A percentile compares a stretch with the other conserved stretches of the same genome.
These are phyloP conservation scores for Raffaelea arxii DNA, from an alignment of 2,329 filamentous ascomycete species.

Conservation along the genomic window DNA sequence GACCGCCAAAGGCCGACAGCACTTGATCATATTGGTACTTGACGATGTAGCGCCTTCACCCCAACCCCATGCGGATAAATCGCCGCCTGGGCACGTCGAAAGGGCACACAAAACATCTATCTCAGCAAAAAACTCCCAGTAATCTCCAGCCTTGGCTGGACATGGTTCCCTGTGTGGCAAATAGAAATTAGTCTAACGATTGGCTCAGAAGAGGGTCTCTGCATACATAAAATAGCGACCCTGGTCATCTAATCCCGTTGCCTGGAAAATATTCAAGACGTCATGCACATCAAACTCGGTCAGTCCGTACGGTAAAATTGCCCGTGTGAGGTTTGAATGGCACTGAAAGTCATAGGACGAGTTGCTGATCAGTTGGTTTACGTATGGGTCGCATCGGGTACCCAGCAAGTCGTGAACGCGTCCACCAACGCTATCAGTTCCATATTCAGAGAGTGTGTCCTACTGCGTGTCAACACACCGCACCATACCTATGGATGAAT, in stretches of 20 bases:
- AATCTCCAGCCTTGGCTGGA: slow-evolving; percentile 44
- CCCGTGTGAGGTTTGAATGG: slow-evolving; percentile 70
- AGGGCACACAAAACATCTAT: slow-evolving; percentile 53
- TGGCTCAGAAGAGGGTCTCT: neutral
- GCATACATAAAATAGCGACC: slow-evolving; percentile 67
- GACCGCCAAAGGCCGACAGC: slow-evolving; percentile 64
- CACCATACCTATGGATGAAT: no score
- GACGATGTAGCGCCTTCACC: slow-evolving; percentile 47
- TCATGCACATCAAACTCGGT: slow-evolving; percentile 71
- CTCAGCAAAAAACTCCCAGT: slow-evolving; percentile 72
- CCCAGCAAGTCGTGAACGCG: slow-evolving; percentile 70
- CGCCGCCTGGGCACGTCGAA: slow-evolving; percentile 66
- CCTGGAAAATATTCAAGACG: slow-evolving; percentile 79
- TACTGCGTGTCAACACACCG: no score
- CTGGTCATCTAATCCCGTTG: slow-evolving; percentile 63
- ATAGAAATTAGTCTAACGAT: neutral
- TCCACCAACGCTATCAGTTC: slow-evolving; percentile 52
- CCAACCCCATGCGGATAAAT: slow-evolving; percentile 76
- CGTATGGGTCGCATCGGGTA: slow-evolving; percentile 77
- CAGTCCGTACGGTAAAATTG: slow-evolving; percentile 58
- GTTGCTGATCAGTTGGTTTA: slow-evolving; percentile 64
- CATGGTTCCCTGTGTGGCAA: slow-evolving; percentile 26
- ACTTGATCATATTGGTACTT: slow-evolving; percentile 53
- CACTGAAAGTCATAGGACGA: slow-evolving; percentile 72
- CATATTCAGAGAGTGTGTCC: slow-evolving; percentile 57